Evolutionary conservation across 768 basidiomycete species (phyloP), one percentile per base, ranked within the genome.

Genomic region (Mycena sanguinolenta): DNA sequence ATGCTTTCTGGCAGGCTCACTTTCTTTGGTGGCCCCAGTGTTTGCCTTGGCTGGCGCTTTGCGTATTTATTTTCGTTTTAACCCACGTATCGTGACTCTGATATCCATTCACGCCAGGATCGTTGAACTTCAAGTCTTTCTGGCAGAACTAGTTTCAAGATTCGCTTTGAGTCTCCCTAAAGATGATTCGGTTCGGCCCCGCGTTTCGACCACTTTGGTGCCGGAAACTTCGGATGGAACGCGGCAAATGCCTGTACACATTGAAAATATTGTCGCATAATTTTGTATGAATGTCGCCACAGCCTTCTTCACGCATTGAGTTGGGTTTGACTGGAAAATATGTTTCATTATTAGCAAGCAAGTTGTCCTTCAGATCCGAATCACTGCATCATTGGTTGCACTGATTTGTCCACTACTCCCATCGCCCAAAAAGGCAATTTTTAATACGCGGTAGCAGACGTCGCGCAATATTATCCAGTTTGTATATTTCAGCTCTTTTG

Each of bases 71-170:
- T 27, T 27, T 46, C 16, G 4, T 49, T 13, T 46, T n/a, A n/a
- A n/a, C 23, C n/a, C 10, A n/a, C 13, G 12, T 16, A 28, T n/a
- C n/a, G n/a, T n/a, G n/a, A n/a, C n/a, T 36, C 9, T 14, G 14
- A 38, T 38, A 38, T 14, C 14, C 6, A 38, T 38, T 6, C 14
- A 38, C 36, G 14, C 36, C 66, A 72, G 71, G 17, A 55, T 69
- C 10, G 58, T 64, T 12, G 72, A 73, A 36, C 34, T 73, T 14
- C 72, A 73, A 58, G 63, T 73, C 52, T 60, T 73, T 42, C 23
- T 73, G 53, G 63, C 36, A 8, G 72, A 69, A 57, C 36, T 73
- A 21, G 63, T 73, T 14, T 28, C 63, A 4, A 63, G 59, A 36
- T 69, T 69, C 30, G 52, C 36, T 17, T 50, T 73, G 63, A 34